Evolutionary conservation across 352 stramenopile species (phyloP), one percentile per base, ranked within the genome.

Genomic region (Globisporangium mamillatum): DNA sequence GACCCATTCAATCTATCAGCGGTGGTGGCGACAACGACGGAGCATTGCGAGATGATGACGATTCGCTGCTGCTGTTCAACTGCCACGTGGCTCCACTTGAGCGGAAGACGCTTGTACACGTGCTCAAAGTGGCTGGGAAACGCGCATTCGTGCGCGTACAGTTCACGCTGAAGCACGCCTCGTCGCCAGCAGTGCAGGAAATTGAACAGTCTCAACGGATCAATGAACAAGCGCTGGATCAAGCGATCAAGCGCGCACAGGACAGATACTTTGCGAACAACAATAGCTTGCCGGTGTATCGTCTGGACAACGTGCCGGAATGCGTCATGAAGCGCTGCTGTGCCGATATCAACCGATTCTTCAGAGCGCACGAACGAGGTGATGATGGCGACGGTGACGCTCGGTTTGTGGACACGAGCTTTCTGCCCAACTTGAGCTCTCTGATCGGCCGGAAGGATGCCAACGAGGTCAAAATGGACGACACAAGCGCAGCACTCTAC

Each of bases 121-220:
- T 85, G 9, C 24, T 74, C 18, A 82, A 75, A 32, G 62, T 22
- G 24, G 41, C 50, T 0, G 52, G 57, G 0, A 72, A 76, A 24
- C 73, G 78, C 18, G 81, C 79, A 10, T 79, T 80, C 66, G 80
- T 90, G 48, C 76, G 76, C 25, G 81, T 84, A 22, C 63, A 77
- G 5, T 90, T 84, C 64, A 12, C 59, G 1, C 14, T 74, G 4
- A 14, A 67, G 6, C 32, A 68, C 0, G 56, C 32, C n/a, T 24
- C 2, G 0, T 24, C 41, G 4, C 52, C 18, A n/a, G 20, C 38
- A 5, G 24, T 73, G 2, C 44, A 54, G 6, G 63, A 61, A 6
- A 64, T 75, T 53, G 52, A 69, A 32, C 29, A 32, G 4, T 4
- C 29, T 32, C 29, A 32, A 32, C 29, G 29, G 29, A 32, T 32